Evolutionary conservation across 768 basidiomycete species (phyloP), one percentile per base, ranked within the genome.

Genomic region (Leccinum olivaceopallidum): DNA sequence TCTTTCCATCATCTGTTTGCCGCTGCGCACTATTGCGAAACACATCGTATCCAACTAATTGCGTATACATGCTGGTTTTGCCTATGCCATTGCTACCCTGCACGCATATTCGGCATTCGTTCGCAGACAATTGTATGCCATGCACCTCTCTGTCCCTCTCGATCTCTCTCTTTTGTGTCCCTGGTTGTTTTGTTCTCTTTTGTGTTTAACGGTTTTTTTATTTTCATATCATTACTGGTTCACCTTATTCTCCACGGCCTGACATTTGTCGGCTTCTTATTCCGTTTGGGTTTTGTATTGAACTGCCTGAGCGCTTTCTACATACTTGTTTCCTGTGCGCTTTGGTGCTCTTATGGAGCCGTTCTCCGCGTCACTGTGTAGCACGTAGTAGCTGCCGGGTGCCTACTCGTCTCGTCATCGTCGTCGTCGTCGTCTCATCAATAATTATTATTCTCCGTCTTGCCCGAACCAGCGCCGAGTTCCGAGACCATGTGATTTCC

Each of bases 11-110:
- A 68, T 70, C 53, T 64, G 61, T 67, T 63, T 74, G 59, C 61
- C 67, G 65, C 66, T 60, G 66, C 70, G 73, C 69, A 65, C 65
- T 74, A 66, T 61, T 71, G 71, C 71, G 65, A 75, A 72, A 73
- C 71, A 67, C 74, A 72, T 74, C 69, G 70, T 73, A 73, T 69
- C 53, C 71, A 69, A 69, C 63, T 72, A 69, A 65, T 56, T 58
- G 26, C 65, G 73, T 72, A 60, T 75, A 71, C 69, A 75, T 74
- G 74, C 65, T 66, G 58, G 72, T 73, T 75, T 70, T 71, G 69
- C 70, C 67, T 67, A 67, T 69, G 69, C 48, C 61, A 34, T 61
- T 56, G 61, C 55, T 57, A 58, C 59, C 55, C 57, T 60, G 59
- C 61, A 62, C 64, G 60, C 55, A 68, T 58, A 51, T 37, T 30